phyloP scores from a whole-genome alignment of 1,139 yeast genomes.

The Candida mesenterica region DNA sequence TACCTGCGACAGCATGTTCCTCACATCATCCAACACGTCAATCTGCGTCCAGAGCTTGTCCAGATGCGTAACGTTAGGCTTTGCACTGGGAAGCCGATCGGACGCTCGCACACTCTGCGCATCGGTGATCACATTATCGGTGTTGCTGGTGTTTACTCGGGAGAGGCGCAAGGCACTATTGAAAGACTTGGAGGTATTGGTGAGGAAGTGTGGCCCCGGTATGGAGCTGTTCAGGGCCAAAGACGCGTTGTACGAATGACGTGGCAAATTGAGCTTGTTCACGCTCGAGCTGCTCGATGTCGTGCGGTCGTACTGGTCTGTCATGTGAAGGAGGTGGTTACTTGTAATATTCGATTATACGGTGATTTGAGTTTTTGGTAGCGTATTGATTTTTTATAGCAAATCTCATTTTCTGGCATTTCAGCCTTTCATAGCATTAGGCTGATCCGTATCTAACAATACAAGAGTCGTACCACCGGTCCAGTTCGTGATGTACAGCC shows the following conservation, averaged over 20 bases:
- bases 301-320: conserved; percentile 1
- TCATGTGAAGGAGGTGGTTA: too few relatives aligned
- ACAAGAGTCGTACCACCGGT: too few relatives aligned
- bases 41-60: conserved; percentile 87
- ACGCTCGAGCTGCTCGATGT: conserved; percentile 8
- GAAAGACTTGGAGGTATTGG: conserved; percentile 12
- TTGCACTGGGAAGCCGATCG: conserved; percentile 47
- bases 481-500: too few relatives aligned
- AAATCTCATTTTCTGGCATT: too few relatives aligned
- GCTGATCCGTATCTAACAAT: too few relatives aligned
- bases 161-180: conserved; percentile 23
- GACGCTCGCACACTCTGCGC: conserved; percentile 33
- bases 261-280: conserved; percentile 12
- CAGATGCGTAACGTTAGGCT: conserved; percentile 57
- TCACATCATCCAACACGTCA: conserved; percentile 81
- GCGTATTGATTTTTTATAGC: too few relatives aligned
- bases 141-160: conserved; percentile 26
- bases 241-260: conserved; percentile 14
- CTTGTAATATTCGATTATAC: too few relatives aligned
- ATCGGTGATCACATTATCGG: conserved; percentile 19
- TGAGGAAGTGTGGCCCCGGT: conserved; percentile 5
- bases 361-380: too few relatives aligned
- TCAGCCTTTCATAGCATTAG: too few relatives aligned
- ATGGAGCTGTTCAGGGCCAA: conserved; percentile 10
- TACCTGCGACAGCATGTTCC: conserved; percentile 58